Conservation (phyloP, 495 filamentous ascomycete species). For the Lasiosphaeria hispida region DNA sequence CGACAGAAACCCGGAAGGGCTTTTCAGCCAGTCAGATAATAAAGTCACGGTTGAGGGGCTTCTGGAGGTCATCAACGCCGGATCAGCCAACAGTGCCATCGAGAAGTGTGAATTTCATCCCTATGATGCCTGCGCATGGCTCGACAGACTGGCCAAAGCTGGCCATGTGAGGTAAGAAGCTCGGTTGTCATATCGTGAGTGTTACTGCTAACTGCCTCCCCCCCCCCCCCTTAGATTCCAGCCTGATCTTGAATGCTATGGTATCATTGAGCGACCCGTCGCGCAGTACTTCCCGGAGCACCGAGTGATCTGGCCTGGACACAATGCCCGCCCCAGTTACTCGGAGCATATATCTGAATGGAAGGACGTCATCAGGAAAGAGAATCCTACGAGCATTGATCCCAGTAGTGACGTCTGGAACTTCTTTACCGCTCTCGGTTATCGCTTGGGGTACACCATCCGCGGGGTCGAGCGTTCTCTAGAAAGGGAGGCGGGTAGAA, state of each 20-base stretch:
- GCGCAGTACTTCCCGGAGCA: conserved; percentile 26
- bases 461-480: background rate
- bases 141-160: conserved; percentile 22
- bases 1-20: conserved; percentile 18
- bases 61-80: conserved; percentile 27
- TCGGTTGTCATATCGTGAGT: background rate
- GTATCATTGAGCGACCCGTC: conserved; percentile 21
- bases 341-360: conserved; percentile 8
- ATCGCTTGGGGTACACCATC: conserved; percentile 28
- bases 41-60: conserved; percentile 26
- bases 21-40: conserved; percentile 15
- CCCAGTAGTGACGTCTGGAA: conserved; percentile 6
- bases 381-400: background rate
- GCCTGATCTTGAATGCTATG: conserved; percentile 24
- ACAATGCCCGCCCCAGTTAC: background rate
- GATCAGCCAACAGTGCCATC: conserved; percentile 7
- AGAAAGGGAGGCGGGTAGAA: background rate
- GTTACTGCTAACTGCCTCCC: too few species aligned
- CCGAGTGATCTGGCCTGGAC: conserved; percentile 16
- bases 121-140: conserved; percentile 27
- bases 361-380: conserved; percentile 3
- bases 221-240: conserved; percentile 15
- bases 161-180: conserved; percentile 19
- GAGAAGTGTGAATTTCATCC: conserved; percentile 23
- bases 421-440: conserved; percentile 26